Conservation (phyloP, 352 stramenopile species). For the Plasmopara halstedii region DNA sequence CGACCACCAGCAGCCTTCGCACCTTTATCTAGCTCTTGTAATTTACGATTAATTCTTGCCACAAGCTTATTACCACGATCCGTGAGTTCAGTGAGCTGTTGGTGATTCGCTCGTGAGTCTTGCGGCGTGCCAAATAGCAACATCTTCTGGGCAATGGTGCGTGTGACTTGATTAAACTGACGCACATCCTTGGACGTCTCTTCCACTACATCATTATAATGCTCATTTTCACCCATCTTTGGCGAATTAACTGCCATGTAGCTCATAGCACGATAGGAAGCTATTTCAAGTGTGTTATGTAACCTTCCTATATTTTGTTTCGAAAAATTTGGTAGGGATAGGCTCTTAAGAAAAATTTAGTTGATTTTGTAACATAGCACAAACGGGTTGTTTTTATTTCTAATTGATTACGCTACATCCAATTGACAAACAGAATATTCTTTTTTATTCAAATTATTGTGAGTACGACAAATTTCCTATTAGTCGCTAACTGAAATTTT, state of each 20-base stretch:
- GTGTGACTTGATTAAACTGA: slow-evolving; percentile 52
- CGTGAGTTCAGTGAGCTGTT: slow-evolving; percentile 51
- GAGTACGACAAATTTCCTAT: not conserved
- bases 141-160: slow-evolving; percentile 58
- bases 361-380: no score
- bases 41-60: slow-evolving; percentile 40
- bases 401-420: not conserved
- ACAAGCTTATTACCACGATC: slow-evolving; percentile 57
- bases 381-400: no score
- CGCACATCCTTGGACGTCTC: slow-evolving; percentile 55
- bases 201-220: slow-evolving; percentile 42
- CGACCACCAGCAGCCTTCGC: slow-evolving; percentile 27
- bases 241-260: slow-evolving; percentile 50
- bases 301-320: not conserved
- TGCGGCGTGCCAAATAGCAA: slow-evolving; percentile 47
- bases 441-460: not conserved
- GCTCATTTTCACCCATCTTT: slow-evolving; percentile 35
- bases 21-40: slow-evolving; percentile 38
- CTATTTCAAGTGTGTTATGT: slow-evolving; percentile 11
- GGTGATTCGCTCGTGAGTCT: slow-evolving; percentile 51
- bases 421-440: not conserved
- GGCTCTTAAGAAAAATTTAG: not conserved
- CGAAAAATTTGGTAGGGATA: not conserved
- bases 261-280: slow-evolving; percentile 12
- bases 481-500: not conserved